A percentile compares a stretch with the other conserved stretches of the same genome.
phyloP scores from a whole-genome alignment of 208 protist species.

The Acanthamoeba culbertsoni region DNA sequence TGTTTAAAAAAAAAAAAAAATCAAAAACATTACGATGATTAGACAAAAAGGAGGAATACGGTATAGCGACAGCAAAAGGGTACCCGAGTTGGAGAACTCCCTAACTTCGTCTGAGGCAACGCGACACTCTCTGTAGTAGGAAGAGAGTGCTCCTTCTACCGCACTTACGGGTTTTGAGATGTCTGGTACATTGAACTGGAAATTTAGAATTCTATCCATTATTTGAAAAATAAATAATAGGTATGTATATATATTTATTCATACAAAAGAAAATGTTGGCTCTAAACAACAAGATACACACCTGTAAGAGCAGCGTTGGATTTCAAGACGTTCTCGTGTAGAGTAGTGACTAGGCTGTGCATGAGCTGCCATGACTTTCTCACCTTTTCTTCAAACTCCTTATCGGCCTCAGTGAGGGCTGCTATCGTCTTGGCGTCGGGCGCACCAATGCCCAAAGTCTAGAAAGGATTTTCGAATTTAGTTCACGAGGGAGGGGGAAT shows the following conservation, averaged over 20 bases:
- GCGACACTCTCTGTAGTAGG: conserved; percentile 25
- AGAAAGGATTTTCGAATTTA: too few relatives aligned
- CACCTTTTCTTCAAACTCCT: conserved; percentile 47
- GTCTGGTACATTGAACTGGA: background rate
- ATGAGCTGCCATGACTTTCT: conserved; percentile 3
- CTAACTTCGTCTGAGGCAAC: background rate
- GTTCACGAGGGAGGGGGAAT: too few relatives aligned
- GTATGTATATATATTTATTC: background rate
- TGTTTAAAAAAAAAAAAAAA: background rate
- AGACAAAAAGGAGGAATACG: background rate
- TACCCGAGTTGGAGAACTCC: background rate
- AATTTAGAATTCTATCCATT: background rate
- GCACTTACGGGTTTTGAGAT: background rate
- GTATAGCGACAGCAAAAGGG: background rate
- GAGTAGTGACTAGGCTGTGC: background rate
- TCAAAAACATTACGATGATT: background rate
- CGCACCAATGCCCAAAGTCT: background rate
- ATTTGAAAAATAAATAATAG: background rate
- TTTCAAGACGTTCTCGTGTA: conserved; percentile 14
- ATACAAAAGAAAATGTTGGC: background rate
- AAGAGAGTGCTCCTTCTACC: background rate
- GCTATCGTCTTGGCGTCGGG: background rate
- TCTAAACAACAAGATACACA: background rate
- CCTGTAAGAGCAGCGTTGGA: background rate
- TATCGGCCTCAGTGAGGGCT: conserved; percentile 25